Evolutionary conservation across 139 green algal genomes (phyloP).

Genomic region (Axilococcus clingmanii): DNA sequence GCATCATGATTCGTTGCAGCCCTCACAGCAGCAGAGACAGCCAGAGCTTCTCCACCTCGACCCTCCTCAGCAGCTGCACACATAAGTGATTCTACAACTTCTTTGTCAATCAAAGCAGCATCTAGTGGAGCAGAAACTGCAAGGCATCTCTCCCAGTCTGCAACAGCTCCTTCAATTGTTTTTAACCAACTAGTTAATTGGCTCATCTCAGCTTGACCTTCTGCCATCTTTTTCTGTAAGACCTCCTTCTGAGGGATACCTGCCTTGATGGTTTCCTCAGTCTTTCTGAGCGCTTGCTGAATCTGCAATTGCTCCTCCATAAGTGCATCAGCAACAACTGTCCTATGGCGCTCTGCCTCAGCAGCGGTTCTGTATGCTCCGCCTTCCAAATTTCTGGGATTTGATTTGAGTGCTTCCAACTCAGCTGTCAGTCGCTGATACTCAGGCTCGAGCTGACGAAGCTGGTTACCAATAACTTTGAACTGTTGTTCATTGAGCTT

Average conservation of each 20-base stretch:
- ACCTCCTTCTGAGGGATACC: not conserved
- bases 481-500: constrained; percentile 35
- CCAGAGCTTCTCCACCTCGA: not conserved
- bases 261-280: constrained; percentile 53
- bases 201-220: constrained; percentile 68
- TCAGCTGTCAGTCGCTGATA: constrained; percentile 76
- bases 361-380: constrained; percentile 57
- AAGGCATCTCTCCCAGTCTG: constrained; percentile 41
- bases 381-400: constrained; percentile 43
- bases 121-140: constrained; percentile 31
- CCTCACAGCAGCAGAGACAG: constrained; percentile 4
- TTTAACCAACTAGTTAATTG: constrained; percentile 40
- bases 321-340: constrained; percentile 52
- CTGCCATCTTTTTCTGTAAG: constrained; percentile 34
- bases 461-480: constrained; percentile 42
- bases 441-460: constrained; percentile 70
- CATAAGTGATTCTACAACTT: constrained; percentile 3
- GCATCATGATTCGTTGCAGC: not conserved
- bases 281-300: constrained; percentile 77
- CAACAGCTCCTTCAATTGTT: constrained; percentile 24
- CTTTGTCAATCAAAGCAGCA: constrained; percentile 26
- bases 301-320: constrained; percentile 77
- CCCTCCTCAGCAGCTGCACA: no score
- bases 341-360: constrained; percentile 72
- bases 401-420: constrained; percentile 72